Evolutionary conservation across 202 grass and related monocot species (phyloP).

Genomic region (Carex sylvatica): DNA sequence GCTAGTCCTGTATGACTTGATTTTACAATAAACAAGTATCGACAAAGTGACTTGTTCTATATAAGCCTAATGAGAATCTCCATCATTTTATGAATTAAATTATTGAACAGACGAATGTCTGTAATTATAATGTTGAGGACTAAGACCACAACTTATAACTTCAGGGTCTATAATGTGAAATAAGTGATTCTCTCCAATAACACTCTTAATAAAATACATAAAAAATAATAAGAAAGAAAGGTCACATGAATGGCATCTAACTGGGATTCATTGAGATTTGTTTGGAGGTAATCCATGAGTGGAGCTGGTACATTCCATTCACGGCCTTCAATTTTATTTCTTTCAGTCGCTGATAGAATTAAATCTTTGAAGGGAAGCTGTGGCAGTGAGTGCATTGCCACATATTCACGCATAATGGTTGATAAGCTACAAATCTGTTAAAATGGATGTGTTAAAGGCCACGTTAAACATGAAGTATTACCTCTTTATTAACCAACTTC

Average conservation of each 20-base stretch:
- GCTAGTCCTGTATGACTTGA: background rate
- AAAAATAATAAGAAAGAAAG: conserved; percentile 26
- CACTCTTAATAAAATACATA: too few species aligned
- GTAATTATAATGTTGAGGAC: background rate
- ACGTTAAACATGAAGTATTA: background rate
- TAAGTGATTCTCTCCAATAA: background rate
- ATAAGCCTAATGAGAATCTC: background rate
- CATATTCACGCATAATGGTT: conserved; percentile 84
- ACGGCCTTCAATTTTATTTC: conserved; percentile 50
- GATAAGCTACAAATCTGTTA: conserved; percentile 92
- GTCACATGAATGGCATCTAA: conserved; percentile 88
- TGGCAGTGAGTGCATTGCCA: conserved; percentile 70
- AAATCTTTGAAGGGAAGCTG: conserved; percentile 87
- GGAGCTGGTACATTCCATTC: conserved; percentile 84
- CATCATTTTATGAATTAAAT: background rate
- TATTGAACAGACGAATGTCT: background rate
- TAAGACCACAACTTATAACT: background rate
- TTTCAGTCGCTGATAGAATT: conserved; percentile 81
- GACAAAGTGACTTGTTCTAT: background rate
- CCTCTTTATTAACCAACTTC: background rate
- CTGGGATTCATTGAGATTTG: conserved; percentile 87
- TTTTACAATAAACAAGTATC: background rate
- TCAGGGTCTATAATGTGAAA: conserved; percentile 5
- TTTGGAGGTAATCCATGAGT: conserved; percentile 86
- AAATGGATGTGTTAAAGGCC: conserved; percentile 23